Evolutionary conservation across 192 early-diverging fungal species (phyloP), one percentile per base, ranked within the genome.

Genomic region (Linnemannia exigua): DNA sequence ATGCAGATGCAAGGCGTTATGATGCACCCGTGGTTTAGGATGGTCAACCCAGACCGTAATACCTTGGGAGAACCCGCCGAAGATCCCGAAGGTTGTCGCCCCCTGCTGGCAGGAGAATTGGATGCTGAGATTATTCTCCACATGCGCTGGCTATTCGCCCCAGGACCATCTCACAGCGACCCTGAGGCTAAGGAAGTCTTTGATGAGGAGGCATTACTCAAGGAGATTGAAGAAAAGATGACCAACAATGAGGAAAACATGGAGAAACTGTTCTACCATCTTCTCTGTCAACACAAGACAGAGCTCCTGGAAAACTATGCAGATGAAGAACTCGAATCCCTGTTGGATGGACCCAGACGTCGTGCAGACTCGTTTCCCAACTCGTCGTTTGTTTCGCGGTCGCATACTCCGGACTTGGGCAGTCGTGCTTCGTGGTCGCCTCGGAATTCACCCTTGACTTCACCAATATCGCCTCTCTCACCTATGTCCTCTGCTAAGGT

Each of bases 1-100:
- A n/a, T 28, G n/a, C n/a, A 91, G 90, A 91, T 89, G 87, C 78
- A 91, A 41, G 87, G 88, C 50, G 89, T 91, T 20, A 91, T 89
- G 88, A 78, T 82, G 61, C 90, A 91, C 71, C 90, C 90, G 3
- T 91, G 90, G 90, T 91, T 91, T 69, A 75, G 87, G 61, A 87
- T 88, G 77, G 79, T 87, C 35, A 89, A 89, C 28, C 86, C 88
- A 25, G 79, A 86, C 1, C 84, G 74, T n/a, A 86, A 86, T 28
- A 86, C 79, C 3, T 68, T 85, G 17, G 77, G 68, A 33, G 82
- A 85, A 20, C 84, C 84, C 36, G 84, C 84, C 44, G 84, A 86
- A 63, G 84, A 86, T 22, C 84, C 84, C 8, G 79, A 86, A 44
- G 72, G 79, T 17, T 70, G 74, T 33, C 74, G 75, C 19, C 61